Evolutionary conservation across 2,329 filamentous ascomycete genomes (phyloP).

Genomic region (Zalaria sp.): DNA sequence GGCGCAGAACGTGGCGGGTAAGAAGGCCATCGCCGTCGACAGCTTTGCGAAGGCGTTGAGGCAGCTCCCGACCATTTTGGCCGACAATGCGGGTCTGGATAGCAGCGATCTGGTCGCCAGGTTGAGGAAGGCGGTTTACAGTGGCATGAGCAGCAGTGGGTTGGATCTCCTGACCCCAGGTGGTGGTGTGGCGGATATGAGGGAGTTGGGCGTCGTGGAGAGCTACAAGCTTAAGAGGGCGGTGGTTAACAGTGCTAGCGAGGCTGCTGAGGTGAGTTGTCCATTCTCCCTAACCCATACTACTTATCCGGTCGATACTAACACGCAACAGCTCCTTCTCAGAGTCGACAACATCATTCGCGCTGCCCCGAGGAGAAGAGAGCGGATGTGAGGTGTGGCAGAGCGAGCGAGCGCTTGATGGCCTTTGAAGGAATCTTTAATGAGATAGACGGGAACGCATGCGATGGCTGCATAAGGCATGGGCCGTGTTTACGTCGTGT

Average conservation of each 20-base stretch:
- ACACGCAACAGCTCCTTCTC: constrained; percentile 54
- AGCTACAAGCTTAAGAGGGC: constrained; percentile 98
- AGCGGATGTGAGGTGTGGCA: constrained; percentile 47
- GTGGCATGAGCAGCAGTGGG: constrained; percentile 83
- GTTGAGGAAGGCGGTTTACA: constrained; percentile 86
- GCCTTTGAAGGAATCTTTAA: background rate
- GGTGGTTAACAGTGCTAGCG: constrained; percentile 91
- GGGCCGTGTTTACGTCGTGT: too few relatives aligned
- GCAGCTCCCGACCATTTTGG: constrained; percentile 89
- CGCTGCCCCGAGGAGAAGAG: constrained; percentile 70
- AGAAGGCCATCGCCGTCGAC: constrained; percentile 88
- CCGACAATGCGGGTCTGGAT: constrained; percentile 93
- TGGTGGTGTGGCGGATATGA: constrained; percentile 89
- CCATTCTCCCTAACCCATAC: background rate
- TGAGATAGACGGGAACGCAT: background rate
- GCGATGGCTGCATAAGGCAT: too few relatives aligned
- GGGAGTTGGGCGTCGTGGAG: constrained; percentile 87
- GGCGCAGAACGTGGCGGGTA: constrained; percentile 86
- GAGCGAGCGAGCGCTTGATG: background rate
- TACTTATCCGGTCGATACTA: constrained; percentile 15
- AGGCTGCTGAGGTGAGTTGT: constrained; percentile 76
- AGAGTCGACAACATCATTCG: constrained; percentile 97
- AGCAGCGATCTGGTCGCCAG: constrained; percentile 87
- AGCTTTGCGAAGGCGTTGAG: constrained; percentile 79
- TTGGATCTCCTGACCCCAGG: constrained; percentile 80